These are phyloP conservation scores for Apophysomyces elegans DNA, from an alignment of 371 early-diverging fungal genomes.

Conservation along the genomic window DNA sequence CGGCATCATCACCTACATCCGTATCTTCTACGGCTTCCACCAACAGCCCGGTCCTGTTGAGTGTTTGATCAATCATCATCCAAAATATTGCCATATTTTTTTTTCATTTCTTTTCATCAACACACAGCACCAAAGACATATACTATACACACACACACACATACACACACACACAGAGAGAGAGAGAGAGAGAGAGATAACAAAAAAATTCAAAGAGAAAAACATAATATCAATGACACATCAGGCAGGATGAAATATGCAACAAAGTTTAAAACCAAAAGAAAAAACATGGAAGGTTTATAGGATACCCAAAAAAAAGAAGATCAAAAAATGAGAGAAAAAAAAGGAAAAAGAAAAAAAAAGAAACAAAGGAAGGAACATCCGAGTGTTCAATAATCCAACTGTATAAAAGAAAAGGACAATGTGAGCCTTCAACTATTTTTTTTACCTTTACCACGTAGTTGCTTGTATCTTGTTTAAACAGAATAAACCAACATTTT, in stretches of 20 bases:
- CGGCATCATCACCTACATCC: constrained; percentile 10
- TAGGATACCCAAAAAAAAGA: neutral
- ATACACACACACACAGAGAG: too few species aligned
- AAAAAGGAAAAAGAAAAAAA: neutral
- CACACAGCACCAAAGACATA: constrained; percentile 3
- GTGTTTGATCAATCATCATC: constrained; percentile 9
- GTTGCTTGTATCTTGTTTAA: constrained; percentile 3
- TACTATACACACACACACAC: neutral
- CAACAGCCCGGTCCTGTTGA: constrained; percentile 13
- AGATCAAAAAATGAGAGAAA: constrained; percentile 13
- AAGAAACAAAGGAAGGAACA: neutral
- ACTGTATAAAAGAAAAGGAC: neutral
- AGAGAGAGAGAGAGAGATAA: constrained; percentile 5
- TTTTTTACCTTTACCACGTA: neutral
- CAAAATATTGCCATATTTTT: constrained; percentile 6
- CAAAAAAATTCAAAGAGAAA: constrained; percentile 12
- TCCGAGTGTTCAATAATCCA: neutral
- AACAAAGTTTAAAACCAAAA: neutral
- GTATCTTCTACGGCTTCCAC: constrained; percentile 9
- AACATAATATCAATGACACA: constrained; percentile 3
- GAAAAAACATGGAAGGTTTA: neutral
- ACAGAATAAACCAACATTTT: constrained; percentile 2
- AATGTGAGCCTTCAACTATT: neutral
- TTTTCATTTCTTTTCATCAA: constrained; percentile 11
- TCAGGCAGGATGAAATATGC: neutral